Conservation (phyloP, 2,329 filamentous ascomycete species). For the Colletotrichum scovillei region DNA sequence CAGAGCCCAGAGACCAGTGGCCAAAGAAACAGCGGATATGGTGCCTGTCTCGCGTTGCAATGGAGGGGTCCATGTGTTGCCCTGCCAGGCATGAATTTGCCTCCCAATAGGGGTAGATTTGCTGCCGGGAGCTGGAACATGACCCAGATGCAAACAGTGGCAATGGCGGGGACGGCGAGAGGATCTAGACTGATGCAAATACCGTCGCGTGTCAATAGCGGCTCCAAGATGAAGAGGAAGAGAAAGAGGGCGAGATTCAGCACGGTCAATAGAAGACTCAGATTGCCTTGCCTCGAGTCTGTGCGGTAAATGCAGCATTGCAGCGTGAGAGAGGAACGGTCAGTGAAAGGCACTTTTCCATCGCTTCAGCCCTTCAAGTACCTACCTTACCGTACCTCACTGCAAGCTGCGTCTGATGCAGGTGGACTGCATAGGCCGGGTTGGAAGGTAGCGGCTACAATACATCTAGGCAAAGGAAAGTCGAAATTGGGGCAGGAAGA, state of each 20-base stretch:
- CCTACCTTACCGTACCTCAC: neutral
- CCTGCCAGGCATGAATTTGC: constrained; percentile 9
- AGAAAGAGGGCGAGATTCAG: neutral
- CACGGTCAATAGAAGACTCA: neutral
- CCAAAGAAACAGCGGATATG: neutral
- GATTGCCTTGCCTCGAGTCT: constrained; percentile 9
- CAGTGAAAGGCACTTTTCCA: neutral
- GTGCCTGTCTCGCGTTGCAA: neutral
- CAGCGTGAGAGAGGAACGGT: neutral
- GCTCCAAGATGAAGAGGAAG: neutral
- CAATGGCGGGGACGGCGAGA: constrained; percentile 9
- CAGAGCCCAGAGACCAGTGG: no score
- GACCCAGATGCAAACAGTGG: neutral
- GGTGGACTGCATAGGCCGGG: neutral
- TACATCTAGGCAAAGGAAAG: neutral
- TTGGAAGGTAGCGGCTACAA: neutral
- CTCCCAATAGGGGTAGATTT: neutral
- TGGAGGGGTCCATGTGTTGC: neutral
- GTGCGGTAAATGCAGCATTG: constrained; percentile 22
- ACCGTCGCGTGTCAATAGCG: neutral
- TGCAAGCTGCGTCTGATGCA: neutral
- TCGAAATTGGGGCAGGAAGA: neutral
- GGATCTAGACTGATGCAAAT: constrained; percentile 2
- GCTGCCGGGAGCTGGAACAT: neutral
- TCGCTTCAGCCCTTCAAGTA: no score